A percentile compares a stretch with the other conserved stretches of the same genome.
These are phyloP conservation scores for Cyclotella cryptica DNA, from an alignment of 108 stramenopile genomes.

Conservation along the genomic window DNA sequence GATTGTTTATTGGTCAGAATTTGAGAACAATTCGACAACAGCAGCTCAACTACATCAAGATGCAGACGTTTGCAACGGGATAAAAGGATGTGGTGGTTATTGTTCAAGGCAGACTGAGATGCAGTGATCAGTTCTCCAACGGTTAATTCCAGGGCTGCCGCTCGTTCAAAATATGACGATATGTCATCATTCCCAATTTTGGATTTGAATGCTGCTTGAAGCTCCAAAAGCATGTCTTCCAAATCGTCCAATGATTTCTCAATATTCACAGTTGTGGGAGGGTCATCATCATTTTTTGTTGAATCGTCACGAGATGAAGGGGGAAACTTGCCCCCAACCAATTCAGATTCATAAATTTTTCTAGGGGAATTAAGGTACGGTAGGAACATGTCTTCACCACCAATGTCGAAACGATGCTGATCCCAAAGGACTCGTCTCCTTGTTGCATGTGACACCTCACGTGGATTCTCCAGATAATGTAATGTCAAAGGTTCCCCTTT, in stretches of 20 bases:
- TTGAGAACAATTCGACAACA: constrained; percentile 24
- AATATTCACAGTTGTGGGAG: constrained; percentile 58
- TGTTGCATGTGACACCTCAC: constrained; percentile 72
- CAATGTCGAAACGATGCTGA: constrained; percentile 89
- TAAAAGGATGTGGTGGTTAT: constrained; percentile 64
- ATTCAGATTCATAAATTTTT: constrained; percentile 45
- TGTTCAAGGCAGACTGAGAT: constrained; percentile 59
- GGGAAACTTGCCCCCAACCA: constrained; percentile 63
- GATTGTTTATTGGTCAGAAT: constrained; percentile 33
- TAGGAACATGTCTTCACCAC: constrained; percentile 39
- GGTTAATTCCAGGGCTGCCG: constrained; percentile 68
- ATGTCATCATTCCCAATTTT: constrained; percentile 11
- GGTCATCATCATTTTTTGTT: not conserved
- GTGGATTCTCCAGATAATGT: constrained; percentile 72
- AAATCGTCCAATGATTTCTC: constrained; percentile 70
- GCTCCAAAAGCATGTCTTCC: constrained; percentile 62
- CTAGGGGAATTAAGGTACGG: constrained; percentile 18
- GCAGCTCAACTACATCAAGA: constrained; percentile 63
- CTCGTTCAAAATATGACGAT: constrained; percentile 46
- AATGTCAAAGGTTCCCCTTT: constrained; percentile 78
- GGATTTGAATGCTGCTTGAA: constrained; percentile 23
- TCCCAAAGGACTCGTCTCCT: constrained; percentile 74
- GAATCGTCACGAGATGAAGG: constrained; percentile 45
- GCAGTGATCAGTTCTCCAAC: constrained; percentile 61
- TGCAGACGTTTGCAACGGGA: constrained; percentile 69